Percentiles rank a stretch among this genome's conserved stretches.
These are phyloP conservation scores for Picochlorum sp. DNA, from an alignment of 139 green algal species.

Conservation along the genomic window DNA sequence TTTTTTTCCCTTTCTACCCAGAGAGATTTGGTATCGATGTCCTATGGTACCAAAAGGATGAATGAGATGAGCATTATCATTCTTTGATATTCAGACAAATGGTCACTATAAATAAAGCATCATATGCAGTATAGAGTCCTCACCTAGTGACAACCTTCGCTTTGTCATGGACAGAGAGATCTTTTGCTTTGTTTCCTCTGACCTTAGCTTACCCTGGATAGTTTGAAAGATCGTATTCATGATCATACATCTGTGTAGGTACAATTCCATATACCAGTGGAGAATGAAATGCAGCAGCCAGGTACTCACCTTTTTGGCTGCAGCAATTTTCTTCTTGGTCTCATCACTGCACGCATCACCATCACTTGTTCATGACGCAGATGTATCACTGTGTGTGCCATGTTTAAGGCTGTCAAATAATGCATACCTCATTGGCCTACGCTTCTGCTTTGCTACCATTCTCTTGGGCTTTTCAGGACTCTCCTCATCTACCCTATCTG, in stretches of 20 bases:
- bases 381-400: no score
- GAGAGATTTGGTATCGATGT: neutral
- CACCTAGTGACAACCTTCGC: neutral
- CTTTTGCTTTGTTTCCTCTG: constrained; percentile 1
- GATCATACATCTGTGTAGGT: no score
- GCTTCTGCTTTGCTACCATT: neutral
- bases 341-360: neutral
- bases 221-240: no score
- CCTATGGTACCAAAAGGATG: neutral
- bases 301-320: neutral
- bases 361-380: no score
- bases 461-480: neutral
- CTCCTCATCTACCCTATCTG: neutral
- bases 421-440: neutral
- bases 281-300: no score
- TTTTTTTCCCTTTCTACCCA: neutral
- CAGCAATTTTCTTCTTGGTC: constrained; percentile 10
- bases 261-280: no score
- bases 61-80: neutral
- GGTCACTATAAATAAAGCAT: no score
- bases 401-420: no score
- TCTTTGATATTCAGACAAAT: no score
- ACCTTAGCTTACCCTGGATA: neutral
- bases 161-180: neutral
- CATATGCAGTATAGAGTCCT: no score